Evolutionary conservation across 768 basidiomycete genomes (phyloP).

Genomic region (Lentinula guzmanii): DNA sequence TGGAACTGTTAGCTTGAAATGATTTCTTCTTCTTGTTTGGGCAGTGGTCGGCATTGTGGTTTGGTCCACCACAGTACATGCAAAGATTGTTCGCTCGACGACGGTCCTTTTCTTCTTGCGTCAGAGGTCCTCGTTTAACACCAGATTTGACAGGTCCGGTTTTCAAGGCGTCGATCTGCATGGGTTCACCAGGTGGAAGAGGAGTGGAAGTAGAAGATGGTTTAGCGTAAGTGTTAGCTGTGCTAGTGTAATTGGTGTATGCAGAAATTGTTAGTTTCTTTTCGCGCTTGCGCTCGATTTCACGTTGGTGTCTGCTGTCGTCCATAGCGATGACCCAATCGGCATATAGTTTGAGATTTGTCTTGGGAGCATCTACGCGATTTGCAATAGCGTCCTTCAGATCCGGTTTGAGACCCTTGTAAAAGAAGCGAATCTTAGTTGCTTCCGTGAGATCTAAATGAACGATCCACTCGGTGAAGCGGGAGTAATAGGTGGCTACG

Average conservation of each 20-base stretch:
- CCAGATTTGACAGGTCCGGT: too few relatives aligned
- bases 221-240: slow-evolving; percentile 7
- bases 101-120: too few relatives aligned
- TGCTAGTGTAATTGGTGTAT: not conserved
- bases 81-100: too few relatives aligned
- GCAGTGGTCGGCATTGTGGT: slow-evolving; percentile 17
- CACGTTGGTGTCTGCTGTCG: not conserved
- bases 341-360: not conserved
- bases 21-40: slow-evolving; percentile 13
- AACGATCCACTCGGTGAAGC: not conserved
- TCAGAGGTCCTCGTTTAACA: too few relatives aligned
- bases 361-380: not conserved
- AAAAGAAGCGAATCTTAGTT: too few relatives aligned
- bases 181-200: too few relatives aligned
- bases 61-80: too few relatives aligned
- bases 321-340: not conserved
- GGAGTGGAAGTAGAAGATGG: too few relatives aligned
- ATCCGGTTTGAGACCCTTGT: too few relatives aligned
- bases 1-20: not conserved
- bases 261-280: slow-evolving; percentile 11
- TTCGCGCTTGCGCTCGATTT: not conserved
- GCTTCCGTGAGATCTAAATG: not conserved
- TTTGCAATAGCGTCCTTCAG: too few relatives aligned
- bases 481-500: not conserved
- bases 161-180: too few relatives aligned